Base-by-base conservation (phyloP, 148 eudicot genomes). In the Suaeda aralocaspica region DNA sequence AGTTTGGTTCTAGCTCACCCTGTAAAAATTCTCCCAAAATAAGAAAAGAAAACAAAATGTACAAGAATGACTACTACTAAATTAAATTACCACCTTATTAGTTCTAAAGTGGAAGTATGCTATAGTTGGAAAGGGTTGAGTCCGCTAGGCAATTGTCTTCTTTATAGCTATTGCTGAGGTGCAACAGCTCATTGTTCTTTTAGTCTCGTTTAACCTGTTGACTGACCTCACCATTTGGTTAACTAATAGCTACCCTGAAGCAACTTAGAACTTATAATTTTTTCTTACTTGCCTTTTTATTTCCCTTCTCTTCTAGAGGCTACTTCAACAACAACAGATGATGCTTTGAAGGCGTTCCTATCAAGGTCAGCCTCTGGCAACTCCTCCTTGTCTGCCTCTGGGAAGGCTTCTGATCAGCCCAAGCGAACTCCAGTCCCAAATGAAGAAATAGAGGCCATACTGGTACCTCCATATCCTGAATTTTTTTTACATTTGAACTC, bases 341-440 rank as follows among this genome's bases (percentile, higher is more conserved):
- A 79, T 57, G 77, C 65, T 64, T 70, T 83, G 70, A 82, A 78
- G 36, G 81, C 77, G 26, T 83, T 85, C 62, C 69, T 89, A 56
- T 79, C 85, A 18, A 78, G 82, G 81, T 68, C 85, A 33, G 69
- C 77, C 25, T 69, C 84, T 41, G 76, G 84, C 64, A 74, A 79
- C 49, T 74, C 93, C 34, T 73, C 72, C 76, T 59, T 71, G 62
- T 78, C 82, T 69, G 73, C 79, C 30, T 85, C 83, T 65, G 98
- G 98, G 57, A 92, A 80, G 80, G 98, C 98, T 63, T 88, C 98
- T 70, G 78, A 76, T 75, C 98, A 92, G 82, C 98, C 96, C 72
- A 92, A 85, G 79, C 75, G 94, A 77, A 80, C 87, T 46, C 94
- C 94, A 33, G 71, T 92, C 24, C 77, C 98, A 29, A 86, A 81